A percentile compares a stretch with the other conserved stretches of the same genome.
phyloP scores from a whole-genome alignment of 2,329 filamentous ascomycete genomes.

The Trichophyton simii region DNA sequence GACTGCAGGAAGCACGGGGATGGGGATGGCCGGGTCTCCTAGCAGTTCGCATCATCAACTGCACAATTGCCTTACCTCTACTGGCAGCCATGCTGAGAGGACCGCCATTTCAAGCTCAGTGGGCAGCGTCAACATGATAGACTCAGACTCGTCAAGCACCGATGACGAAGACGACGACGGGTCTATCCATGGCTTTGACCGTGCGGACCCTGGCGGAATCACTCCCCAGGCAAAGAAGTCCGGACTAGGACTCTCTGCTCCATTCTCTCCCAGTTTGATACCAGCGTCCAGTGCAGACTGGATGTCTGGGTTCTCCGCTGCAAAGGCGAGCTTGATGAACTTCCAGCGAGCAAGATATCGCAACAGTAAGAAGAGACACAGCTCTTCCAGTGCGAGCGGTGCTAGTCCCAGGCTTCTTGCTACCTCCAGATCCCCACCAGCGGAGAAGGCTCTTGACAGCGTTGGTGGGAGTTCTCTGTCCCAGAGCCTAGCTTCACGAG shows the following conservation, averaged over 20 bases:
- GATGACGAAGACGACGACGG: constrained; percentile 50
- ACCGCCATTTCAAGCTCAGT: constrained; percentile 66
- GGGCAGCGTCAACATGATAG: constrained; percentile 66
- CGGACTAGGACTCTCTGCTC: constrained; percentile 30
- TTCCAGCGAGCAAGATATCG: constrained; percentile 54
- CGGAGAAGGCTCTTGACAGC: constrained; percentile 43
- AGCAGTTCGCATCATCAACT: constrained; percentile 44
- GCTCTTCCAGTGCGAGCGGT: constrained; percentile 56
- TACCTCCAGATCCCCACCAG: constrained; percentile 66
- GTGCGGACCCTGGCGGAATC: constrained; percentile 50
- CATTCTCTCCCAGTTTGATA: constrained; percentile 36
- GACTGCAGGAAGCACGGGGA: constrained; percentile 24
- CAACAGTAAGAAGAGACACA: constrained; percentile 49
- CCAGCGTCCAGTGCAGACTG: constrained; percentile 49
- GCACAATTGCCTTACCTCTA: constrained; percentile 53
- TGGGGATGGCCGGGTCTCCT: constrained; percentile 46
- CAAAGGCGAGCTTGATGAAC: constrained; percentile 64
- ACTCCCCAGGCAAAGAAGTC: constrained; percentile 65
- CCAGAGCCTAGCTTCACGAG: not conserved
- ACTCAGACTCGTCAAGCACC: constrained; percentile 63
- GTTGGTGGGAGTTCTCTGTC: constrained; percentile 43
- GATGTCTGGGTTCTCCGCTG: constrained; percentile 54
- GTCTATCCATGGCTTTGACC: constrained; percentile 51
- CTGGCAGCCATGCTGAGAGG: constrained; percentile 53
- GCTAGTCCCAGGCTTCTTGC: constrained; percentile 55